Conservation (phyloP, 2,329 filamentous ascomycete species). For the Phialemonium atrogriseum region DNA sequence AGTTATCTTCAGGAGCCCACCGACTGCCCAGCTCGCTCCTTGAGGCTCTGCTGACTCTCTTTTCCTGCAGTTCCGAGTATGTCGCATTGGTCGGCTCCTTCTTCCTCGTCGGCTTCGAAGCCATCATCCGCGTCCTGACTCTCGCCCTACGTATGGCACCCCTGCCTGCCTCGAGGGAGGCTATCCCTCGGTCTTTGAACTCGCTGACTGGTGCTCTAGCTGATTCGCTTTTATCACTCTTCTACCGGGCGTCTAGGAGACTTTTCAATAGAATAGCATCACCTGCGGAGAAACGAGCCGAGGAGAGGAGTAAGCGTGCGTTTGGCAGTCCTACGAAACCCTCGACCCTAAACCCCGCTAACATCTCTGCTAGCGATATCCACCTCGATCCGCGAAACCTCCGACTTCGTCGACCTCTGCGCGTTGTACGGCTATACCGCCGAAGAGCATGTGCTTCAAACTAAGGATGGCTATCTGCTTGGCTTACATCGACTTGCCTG, state of each 20-base stretch:
- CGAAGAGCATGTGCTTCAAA: constrained; percentile 94
- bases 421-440: constrained; percentile 84
- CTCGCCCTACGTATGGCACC: constrained; percentile 67
- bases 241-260: constrained; percentile 72
- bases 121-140: constrained; percentile 75
- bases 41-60: constrained; percentile 4
- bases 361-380: constrained; percentile 57
- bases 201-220: no score
- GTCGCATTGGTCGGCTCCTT: constrained; percentile 79
- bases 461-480: constrained; percentile 85
- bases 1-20: constrained; percentile 19
- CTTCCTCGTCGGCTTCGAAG: constrained; percentile 72
- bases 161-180: constrained; percentile 1
- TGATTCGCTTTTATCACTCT: constrained; percentile 69
- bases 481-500: constrained; percentile 83
- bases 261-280: constrained; percentile 75
- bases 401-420: constrained; percentile 93
- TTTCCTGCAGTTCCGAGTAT: constrained; percentile 63
- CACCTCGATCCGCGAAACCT: constrained; percentile 71
- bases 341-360: no score
- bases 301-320: constrained; percentile 57
- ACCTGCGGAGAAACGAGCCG: constrained; percentile 58
- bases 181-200: constrained; percentile 11
- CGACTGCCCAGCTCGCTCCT: constrained; percentile 4
- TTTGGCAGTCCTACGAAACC: constrained; percentile 7